Evolutionary conservation across 2,329 filamentous ascomycete genomes (phyloP).

Genomic region (Beauveria sp.): DNA sequence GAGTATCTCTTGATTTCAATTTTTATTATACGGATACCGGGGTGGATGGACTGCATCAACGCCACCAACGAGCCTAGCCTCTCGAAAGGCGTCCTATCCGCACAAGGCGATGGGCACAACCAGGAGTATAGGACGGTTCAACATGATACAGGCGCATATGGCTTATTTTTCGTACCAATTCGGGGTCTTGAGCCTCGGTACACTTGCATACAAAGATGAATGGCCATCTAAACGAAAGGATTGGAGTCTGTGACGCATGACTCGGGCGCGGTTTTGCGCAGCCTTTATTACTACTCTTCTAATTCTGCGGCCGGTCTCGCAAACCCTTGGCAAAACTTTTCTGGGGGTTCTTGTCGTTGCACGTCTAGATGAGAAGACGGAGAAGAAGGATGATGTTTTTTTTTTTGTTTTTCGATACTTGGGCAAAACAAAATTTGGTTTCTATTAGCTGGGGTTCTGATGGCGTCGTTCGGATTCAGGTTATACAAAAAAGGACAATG

Average conservation of each 20-base stretch:
- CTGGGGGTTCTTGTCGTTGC: neutral
- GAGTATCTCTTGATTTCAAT: neutral
- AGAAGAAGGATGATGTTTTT: neutral
- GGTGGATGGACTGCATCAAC: neutral
- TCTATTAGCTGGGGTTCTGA: neutral
- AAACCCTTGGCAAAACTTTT: neutral
- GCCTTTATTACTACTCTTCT: neutral
- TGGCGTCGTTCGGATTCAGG: neutral
- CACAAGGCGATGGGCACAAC: neutral
- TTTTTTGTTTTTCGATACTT: neutral
- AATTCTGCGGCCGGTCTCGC: conserved; percentile 1
- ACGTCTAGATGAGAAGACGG: neutral
- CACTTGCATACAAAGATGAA: neutral
- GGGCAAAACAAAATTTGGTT: neutral
- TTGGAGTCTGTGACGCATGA: neutral
- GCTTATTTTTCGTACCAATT: neutral
- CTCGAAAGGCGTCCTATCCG: neutral
- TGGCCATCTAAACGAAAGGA: neutral
- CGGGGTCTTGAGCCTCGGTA: neutral
- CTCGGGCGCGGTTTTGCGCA: neutral
- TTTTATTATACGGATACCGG: neutral
- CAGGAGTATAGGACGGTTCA: neutral
- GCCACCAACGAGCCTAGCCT: neutral
- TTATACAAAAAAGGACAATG: conserved; percentile 6
- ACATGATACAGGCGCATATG: neutral